These are phyloP conservation scores for Pleodorina starrii DNA, from an alignment of 139 green algal genomes.

Conservation along the genomic window DNA sequence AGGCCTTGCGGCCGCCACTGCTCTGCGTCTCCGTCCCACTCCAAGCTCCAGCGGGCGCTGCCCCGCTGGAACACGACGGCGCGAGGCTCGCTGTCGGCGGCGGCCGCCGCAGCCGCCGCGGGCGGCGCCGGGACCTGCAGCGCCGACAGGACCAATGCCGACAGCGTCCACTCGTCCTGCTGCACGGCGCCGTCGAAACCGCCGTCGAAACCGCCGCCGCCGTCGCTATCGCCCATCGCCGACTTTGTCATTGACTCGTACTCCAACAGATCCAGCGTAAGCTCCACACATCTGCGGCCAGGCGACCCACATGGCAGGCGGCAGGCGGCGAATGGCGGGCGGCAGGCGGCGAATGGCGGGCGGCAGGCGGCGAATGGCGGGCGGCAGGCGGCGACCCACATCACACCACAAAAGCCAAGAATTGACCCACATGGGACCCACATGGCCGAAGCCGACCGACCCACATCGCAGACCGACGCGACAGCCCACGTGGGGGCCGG, in stretches of 20 bases:
- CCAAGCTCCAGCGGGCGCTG: background rate
- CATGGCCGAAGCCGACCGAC: no score
- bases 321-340: background rate
- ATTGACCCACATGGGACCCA: no score
- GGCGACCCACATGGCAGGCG: background rate
- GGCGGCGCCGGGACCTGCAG: background rate
- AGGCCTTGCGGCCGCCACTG: background rate
- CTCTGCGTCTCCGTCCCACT: background rate
- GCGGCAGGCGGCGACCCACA: no score
- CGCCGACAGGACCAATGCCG: slow-evolving; percentile 18
- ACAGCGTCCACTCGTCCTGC: background rate
- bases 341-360: no score
- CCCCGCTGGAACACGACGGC: background rate
- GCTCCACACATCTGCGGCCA: slow-evolving; percentile 22
- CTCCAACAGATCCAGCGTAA: slow-evolving; percentile 32
- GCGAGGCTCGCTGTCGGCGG: no score
- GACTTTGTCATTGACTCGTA: background rate
- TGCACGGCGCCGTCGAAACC: no score
- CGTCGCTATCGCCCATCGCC: background rate
- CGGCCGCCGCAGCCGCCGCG: background rate
- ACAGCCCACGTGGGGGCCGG: no score
- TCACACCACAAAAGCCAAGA: no score
- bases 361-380: no score
- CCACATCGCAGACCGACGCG: no score
- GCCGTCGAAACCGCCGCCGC: no score